phyloP scores from a whole-genome alignment of 2,329 filamentous ascomycete species.

The Fusarium palustre region DNA sequence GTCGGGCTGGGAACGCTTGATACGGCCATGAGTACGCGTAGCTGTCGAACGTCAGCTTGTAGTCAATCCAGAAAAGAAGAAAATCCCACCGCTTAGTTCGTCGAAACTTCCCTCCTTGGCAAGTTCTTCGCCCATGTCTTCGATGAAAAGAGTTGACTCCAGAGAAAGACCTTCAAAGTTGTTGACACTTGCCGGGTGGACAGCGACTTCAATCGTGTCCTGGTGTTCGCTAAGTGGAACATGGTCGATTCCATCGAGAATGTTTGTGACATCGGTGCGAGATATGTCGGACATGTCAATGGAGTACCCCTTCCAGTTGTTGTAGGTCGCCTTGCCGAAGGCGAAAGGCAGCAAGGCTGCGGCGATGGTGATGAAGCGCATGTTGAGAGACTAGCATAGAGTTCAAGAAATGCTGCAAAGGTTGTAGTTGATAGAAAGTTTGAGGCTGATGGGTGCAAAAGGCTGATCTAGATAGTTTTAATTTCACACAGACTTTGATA shows the following conservation, averaged over 20 bases:
- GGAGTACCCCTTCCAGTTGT: constrained; percentile 46
- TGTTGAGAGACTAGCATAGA: neutral
- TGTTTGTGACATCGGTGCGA: constrained; percentile 23
- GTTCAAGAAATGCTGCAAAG: no score
- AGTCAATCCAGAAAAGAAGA: accelerated
- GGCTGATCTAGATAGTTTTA: constrained; percentile 10
- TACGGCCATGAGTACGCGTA: neutral
- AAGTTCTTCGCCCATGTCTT: constrained; percentile 45
- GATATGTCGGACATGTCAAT: constrained; percentile 36
- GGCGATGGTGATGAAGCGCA: constrained; percentile 15
- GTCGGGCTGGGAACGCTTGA: constrained; percentile 11
- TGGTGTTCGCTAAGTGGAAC: constrained; percentile 44
- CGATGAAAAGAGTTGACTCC: constrained; percentile 36
- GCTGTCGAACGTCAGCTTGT: neutral
- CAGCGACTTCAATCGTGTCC: constrained; percentile 42
- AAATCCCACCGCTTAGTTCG: neutral
- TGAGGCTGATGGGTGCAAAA: neutral
- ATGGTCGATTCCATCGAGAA: constrained; percentile 36
- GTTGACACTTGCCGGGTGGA: constrained; percentile 41
- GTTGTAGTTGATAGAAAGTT: neutral
- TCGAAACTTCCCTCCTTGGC: constrained; percentile 39
- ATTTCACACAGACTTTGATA: neutral
- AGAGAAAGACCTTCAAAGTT: constrained; percentile 42
- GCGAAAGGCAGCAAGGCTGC: constrained; percentile 29
- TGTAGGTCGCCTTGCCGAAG: constrained; percentile 39